Evolutionary conservation across 2,329 filamentous ascomycete species (phyloP).

Genomic region (Xylariaceae sp.): DNA sequence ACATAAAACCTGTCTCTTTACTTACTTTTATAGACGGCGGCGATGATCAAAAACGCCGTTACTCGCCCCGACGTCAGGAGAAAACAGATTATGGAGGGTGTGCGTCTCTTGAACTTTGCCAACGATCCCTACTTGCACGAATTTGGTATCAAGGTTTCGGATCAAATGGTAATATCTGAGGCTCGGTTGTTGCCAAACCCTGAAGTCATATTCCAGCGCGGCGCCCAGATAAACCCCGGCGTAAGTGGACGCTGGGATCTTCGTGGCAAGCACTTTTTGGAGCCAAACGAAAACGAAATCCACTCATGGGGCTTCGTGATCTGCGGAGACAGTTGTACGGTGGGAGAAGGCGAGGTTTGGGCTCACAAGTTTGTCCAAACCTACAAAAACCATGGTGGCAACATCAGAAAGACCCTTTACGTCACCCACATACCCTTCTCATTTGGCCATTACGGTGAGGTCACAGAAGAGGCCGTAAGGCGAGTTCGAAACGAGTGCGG

Average conservation of each 20-base stretch:
- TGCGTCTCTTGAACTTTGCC: conserved; percentile 61
- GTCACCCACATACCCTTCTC: conserved; percentile 34
- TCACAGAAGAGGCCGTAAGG: conserved; percentile 52
- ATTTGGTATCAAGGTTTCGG: conserved; percentile 68
- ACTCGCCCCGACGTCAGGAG: conserved; percentile 64
- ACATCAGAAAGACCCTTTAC: conserved; percentile 33
- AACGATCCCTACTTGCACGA: conserved; percentile 63
- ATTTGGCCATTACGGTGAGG: conserved; percentile 44
- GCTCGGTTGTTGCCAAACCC: conserved; percentile 69
- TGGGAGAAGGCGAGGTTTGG: conserved; percentile 57
- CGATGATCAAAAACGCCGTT: conserved; percentile 93
- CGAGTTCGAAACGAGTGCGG: conserved; percentile 49
- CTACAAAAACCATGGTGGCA: conserved; percentile 49
- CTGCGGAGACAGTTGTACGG: conserved; percentile 50
- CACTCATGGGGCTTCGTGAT: conserved; percentile 70
- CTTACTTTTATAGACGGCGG: conserved; percentile 54
- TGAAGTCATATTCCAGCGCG: conserved; percentile 58
- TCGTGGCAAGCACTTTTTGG: conserved; percentile 70
- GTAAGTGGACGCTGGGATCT: conserved; percentile 80
- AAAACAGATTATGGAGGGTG: conserved; percentile 60
- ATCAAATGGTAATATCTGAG: conserved; percentile 58
- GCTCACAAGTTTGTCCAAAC: conserved; percentile 38
- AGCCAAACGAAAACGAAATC: conserved; percentile 57
- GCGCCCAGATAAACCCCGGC: conserved; percentile 53
- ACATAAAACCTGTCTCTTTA: background rate